These are phyloP conservation scores for Nicotiana noctiflora DNA, from an alignment of 257 asterid genomes.

Conservation along the genomic window DNA sequence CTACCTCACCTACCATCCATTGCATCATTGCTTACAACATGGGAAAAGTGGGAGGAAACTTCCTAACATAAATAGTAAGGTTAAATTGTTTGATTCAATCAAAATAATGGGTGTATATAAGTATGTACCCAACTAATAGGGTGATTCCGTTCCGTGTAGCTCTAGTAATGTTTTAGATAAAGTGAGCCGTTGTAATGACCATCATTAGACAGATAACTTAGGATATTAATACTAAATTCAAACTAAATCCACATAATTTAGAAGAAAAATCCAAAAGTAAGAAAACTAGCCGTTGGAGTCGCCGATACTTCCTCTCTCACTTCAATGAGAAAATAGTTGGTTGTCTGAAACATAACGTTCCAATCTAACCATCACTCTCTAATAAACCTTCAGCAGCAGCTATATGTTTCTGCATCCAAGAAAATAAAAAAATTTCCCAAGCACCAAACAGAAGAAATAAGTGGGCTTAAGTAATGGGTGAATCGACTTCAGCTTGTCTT, in stretches of 20 bases:
- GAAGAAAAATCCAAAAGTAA: background rate
- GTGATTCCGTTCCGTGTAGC: background rate
- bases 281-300: slow-evolving; percentile 26
- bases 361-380: background rate
- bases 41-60: no score
- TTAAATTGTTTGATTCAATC: no score
- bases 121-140: background rate
- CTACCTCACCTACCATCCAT: no score
- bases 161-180: background rate
- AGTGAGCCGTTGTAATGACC: background rate
- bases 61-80: no score
- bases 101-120: no score
- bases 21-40: no score
- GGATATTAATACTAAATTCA: background rate
- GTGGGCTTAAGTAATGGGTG: slow-evolving; percentile 38
- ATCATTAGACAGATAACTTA: background rate
- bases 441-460: slow-evolving; percentile 1
- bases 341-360: background rate
- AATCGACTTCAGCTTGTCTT: slow-evolving; percentile 47
- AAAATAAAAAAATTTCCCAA: background rate
- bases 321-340: background rate
- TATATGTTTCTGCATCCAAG: background rate
- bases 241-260: background rate
- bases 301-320: background rate
- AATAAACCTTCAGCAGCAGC: background rate